Conservation (phyloP, 208 protist genomes). For the Novymonas esmeraldas region DNA sequence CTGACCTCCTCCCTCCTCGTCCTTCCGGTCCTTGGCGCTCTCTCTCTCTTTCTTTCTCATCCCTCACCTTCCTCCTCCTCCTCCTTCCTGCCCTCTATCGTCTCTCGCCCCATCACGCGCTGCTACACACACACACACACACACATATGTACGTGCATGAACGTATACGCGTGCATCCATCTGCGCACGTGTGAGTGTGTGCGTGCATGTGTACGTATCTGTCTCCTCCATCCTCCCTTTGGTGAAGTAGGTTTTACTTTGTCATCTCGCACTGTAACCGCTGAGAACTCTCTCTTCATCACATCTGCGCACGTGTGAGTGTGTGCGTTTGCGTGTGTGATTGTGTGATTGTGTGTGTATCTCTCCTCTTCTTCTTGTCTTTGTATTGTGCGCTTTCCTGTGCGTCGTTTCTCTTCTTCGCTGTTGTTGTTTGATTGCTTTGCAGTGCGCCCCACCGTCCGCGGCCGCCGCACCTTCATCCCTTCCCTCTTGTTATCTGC, state of each 20-base stretch:
- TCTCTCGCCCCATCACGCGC: too few species aligned
- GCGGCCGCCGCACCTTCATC: too few species aligned
- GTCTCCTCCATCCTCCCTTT: too few species aligned
- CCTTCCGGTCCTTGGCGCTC: neutral
- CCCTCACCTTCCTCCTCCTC: neutral
- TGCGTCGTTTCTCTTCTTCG: too few species aligned
- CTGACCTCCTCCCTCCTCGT: neutral
- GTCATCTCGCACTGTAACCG: too few species aligned
- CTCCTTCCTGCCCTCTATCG: neutral
- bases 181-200: neutral
- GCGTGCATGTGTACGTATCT: neutral
- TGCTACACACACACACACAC: neutral
- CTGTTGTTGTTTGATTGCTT: too few species aligned
- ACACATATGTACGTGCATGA: neutral
- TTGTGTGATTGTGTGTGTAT: too few species aligned
- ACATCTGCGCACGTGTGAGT: neutral
- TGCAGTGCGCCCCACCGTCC: too few species aligned
- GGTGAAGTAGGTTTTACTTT: too few species aligned
- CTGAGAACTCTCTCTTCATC: too few species aligned
- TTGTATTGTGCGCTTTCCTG: neutral
- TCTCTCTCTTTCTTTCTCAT: slow-evolving; percentile 5
- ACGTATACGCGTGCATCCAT: neutral
- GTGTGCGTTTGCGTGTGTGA: neutral
- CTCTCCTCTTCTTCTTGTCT: neutral
- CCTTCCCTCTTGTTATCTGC: too few species aligned